A percentile compares a stretch with the other conserved stretches of the same genome.
Evolutionary conservation across 1,139 yeast genomes (phyloP).

Genomic region (Candida freyschussii): DNA sequence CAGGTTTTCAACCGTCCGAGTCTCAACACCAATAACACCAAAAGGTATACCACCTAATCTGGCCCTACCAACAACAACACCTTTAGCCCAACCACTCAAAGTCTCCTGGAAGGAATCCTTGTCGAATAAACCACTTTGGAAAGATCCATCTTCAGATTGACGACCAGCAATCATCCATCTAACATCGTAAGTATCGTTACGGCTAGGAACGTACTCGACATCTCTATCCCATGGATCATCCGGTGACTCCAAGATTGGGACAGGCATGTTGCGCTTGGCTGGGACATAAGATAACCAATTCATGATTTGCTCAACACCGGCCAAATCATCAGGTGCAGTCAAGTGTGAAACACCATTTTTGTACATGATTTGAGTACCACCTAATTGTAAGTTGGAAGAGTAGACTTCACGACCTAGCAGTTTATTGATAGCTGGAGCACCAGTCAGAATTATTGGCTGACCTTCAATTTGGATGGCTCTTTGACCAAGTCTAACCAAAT

Average conservation of each 20-base stretch:
- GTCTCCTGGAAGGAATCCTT: constrained; percentile 93
- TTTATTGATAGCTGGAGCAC: constrained; percentile 98
- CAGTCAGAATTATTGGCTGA: constrained; percentile 95
- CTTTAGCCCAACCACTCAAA: constrained; percentile 97
- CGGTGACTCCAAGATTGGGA: constrained; percentile 75
- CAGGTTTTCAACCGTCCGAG: constrained; percentile 81
- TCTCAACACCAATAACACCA: constrained; percentile 97
- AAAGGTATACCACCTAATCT: constrained; percentile 97
- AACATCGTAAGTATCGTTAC: constrained; percentile 78
- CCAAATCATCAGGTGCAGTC: constrained; percentile 92
- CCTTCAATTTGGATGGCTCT: constrained; percentile 99
- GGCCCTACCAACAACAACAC: constrained; percentile 98
- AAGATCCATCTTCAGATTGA: constrained; percentile 57
- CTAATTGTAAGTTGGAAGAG: constrained; percentile 92
- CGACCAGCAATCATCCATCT: constrained; percentile 94
- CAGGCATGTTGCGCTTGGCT: constrained; percentile 83
- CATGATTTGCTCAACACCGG: constrained; percentile 92
- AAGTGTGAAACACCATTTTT: constrained; percentile 95
- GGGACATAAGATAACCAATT: constrained; percentile 97
- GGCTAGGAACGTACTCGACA: constrained; percentile 72
- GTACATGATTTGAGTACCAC: constrained; percentile 99
- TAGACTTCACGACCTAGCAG: constrained; percentile 94
- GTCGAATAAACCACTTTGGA: constrained; percentile 86
- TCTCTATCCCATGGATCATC: constrained; percentile 92
- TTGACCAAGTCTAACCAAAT: constrained; percentile 94